phyloP scores from a whole-genome alignment of 106 monocot species.

The Phalaenopsis aphrodite region DNA sequence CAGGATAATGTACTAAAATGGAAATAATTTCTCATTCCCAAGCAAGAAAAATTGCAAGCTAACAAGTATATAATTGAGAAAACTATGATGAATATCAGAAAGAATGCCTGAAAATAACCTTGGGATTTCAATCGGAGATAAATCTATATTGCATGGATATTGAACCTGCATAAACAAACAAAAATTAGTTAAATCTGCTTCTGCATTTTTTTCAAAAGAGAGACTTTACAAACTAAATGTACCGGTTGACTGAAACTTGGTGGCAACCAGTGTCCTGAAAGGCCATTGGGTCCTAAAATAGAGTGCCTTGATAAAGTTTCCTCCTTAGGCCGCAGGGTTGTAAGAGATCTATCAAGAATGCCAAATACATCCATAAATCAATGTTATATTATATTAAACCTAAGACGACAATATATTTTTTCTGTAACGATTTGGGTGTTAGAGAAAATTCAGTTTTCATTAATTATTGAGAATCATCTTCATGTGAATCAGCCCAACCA shows the following conservation, averaged over 20 bases:
- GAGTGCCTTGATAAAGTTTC: constrained; percentile 89
- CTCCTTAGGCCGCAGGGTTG: constrained; percentile 57
- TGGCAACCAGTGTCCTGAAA: constrained; percentile 73
- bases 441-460: background rate
- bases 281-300: constrained; percentile 91
- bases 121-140: constrained; percentile 54
- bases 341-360: constrained; percentile 52
- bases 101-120: constrained; percentile 29
- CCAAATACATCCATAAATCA: background rate
- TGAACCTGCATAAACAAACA: constrained; percentile 48
- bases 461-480: background rate
- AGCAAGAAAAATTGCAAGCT: background rate
- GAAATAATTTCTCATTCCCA: background rate
- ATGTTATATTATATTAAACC: background rate
- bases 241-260: constrained; percentile 50
- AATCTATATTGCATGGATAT: constrained; percentile 84
- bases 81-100: constrained; percentile 2
- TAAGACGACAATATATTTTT: background rate
- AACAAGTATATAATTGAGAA: background rate
- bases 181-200: constrained; percentile 10
- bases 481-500: background rate
- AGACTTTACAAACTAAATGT: constrained; percentile 13
- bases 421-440: background rate
- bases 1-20: background rate
- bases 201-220: background rate